Evolutionary conservation across 768 basidiomycete species (phyloP).

Genomic region (Leccinum broughii): DNA sequence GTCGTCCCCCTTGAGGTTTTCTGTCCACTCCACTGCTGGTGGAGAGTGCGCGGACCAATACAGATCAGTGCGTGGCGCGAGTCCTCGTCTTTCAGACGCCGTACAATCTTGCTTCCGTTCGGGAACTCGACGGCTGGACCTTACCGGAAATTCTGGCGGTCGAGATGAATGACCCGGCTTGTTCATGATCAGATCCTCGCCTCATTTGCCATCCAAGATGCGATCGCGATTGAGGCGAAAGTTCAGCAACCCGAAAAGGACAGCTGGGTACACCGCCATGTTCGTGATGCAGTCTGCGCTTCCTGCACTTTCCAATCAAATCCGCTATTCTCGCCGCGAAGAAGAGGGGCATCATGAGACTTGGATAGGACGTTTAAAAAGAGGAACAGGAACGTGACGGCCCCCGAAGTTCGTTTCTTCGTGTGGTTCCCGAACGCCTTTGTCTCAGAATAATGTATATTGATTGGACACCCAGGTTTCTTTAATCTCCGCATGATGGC

Average conservation of each 20-base stretch:
- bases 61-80: neutral
- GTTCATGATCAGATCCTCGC: neutral
- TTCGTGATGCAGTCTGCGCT: neutral
- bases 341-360: neutral
- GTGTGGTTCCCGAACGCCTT: neutral
- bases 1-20: neutral
- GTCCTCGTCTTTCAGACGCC: neutral
- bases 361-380: neutral
- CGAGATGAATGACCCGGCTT: neutral
- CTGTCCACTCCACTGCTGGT: neutral
- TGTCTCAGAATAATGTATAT: neutral
- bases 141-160: neutral
- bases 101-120: neutral
- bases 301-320: neutral
- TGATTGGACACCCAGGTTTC: neutral
- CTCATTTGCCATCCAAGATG: neutral
- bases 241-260: neutral
- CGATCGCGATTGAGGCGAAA: neutral
- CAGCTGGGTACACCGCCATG: neutral
- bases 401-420: neutral
- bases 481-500: constrained; percentile 7
- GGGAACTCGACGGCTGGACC: neutral
- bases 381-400: neutral
- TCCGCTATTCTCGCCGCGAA: constrained; percentile 1
- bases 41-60: neutral